A percentile compares a stretch with the other conserved stretches of the same genome.
These are phyloP conservation scores for Austropuccinia psidii DNA, from an alignment of 1,284 basidiomycete genomes.

Conservation along the genomic window DNA sequence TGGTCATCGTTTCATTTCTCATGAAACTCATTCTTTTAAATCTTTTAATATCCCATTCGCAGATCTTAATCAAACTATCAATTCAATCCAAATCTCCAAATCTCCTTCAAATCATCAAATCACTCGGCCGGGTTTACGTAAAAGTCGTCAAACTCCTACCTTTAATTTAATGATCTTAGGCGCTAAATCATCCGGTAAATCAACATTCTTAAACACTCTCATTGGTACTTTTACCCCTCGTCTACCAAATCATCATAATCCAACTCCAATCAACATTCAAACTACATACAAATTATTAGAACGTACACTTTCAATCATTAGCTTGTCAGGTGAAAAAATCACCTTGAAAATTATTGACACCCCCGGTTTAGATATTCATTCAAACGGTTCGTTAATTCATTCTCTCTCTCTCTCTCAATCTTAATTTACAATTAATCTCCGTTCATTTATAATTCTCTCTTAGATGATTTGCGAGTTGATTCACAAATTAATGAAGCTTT, in stretches of 20 bases:
- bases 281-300: background rate
- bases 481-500: conserved; percentile 27
- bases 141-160: conserved; percentile 16
- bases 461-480: conserved; percentile 33
- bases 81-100: too few relatives aligned
- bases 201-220: conserved; percentile 13
- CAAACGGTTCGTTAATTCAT: conserved; percentile 7
- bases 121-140: background rate
- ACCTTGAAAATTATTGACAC: conserved; percentile 16
- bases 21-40: too few relatives aligned
- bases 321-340: conserved; percentile 11
- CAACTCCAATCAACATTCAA: background rate
- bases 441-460: background rate
- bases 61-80: too few relatives aligned
- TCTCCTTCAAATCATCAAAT: too few relatives aligned
- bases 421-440: background rate
- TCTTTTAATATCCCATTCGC: too few relatives aligned
- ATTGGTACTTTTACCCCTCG: conserved; percentile 7
- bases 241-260: background rate
- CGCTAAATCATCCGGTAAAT: conserved; percentile 20
- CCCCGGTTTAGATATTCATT: conserved; percentile 28
- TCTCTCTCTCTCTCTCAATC: background rate
- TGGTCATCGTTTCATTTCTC: too few relatives aligned
- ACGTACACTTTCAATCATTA: background rate
- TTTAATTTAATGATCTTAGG: conserved; percentile 30